phyloP scores from a whole-genome alignment of 805 yeast genomes.

The Teunomyces tritomae region DNA sequence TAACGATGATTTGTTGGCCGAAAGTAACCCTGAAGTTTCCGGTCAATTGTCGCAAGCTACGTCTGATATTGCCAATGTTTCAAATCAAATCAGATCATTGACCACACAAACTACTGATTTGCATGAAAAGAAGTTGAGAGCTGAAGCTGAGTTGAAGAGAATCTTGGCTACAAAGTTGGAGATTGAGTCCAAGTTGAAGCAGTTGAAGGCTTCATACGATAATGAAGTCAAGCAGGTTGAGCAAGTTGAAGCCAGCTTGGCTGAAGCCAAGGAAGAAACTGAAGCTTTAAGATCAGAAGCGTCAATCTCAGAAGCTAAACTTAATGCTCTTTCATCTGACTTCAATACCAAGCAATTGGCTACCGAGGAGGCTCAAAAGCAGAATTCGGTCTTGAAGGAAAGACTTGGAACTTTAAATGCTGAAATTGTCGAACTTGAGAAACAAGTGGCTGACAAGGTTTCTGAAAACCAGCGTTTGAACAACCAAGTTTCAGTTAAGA shows the following conservation, averaged over 20 bases:
- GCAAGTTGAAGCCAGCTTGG: conserved; percentile 62
- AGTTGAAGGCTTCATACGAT: conserved; percentile 69
- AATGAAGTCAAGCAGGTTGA: conserved; percentile 74
- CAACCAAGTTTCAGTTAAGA: conserved; percentile 61
- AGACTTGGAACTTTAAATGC: conserved; percentile 64
- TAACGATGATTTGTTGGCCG: conserved; percentile 54
- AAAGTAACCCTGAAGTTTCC: conserved; percentile 50
- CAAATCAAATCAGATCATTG: conserved; percentile 79
- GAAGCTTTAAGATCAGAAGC: conserved; percentile 70
- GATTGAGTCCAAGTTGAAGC: conserved; percentile 67
- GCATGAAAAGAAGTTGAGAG: conserved; percentile 66
- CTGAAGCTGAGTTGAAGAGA: conserved; percentile 73
- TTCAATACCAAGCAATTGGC: conserved; percentile 58
- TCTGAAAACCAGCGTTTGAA: conserved; percentile 59
- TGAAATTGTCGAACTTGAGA: conserved; percentile 58
- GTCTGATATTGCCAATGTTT: conserved; percentile 80
- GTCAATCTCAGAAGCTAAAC: conserved; percentile 73
- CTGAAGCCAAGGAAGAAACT: conserved; percentile 61
- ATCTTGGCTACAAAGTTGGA: conserved; percentile 66
- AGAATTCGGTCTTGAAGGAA: conserved; percentile 65
- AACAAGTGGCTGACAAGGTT: conserved; percentile 51
- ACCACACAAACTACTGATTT: conserved; percentile 69
- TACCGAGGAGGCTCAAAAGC: conserved; percentile 66
- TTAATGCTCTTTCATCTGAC: conserved; percentile 65
- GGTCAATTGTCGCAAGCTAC: conserved; percentile 75